A percentile compares a stretch with the other conserved stretches of the same genome.
These are phyloP conservation scores for Plasmopara viticola DNA, from an alignment of 352 stramenopile species.

Conservation along the genomic window DNA sequence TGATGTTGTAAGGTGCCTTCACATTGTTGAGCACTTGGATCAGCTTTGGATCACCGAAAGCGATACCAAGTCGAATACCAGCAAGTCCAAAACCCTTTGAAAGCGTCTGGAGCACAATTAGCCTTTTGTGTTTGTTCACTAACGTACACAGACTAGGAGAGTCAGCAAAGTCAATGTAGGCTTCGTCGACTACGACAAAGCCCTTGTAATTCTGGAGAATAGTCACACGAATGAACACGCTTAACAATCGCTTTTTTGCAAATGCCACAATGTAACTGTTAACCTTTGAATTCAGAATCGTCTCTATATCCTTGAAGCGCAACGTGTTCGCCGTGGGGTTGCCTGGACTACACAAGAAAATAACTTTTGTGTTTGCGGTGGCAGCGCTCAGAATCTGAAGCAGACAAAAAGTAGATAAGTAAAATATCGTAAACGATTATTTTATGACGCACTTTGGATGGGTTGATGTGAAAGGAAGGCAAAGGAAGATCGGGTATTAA, in stretches of 20 bases:
- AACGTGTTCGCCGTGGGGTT: slow-evolving; percentile 96
- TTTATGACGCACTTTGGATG: slow-evolving; percentile 34
- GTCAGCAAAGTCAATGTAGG: slow-evolving; percentile 96
- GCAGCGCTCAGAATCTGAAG: slow-evolving; percentile 82
- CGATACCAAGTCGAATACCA: slow-evolving; percentile 90
- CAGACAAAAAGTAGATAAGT: background rate
- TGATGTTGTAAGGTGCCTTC: slow-evolving; percentile 99
- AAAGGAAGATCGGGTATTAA: slow-evolving; percentile 50
- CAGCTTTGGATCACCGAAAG: slow-evolving; percentile 88
- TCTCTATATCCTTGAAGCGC: slow-evolving; percentile 86
- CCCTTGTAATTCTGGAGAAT: slow-evolving; percentile 67
- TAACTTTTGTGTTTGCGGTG: slow-evolving; percentile 91
- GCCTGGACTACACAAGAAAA: slow-evolving; percentile 96
- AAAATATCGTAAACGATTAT: too few relatives aligned
- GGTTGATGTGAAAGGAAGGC: slow-evolving; percentile 79
- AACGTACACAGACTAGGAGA: slow-evolving; percentile 75
- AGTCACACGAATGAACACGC: background rate
- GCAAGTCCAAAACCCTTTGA: slow-evolving; percentile 98
- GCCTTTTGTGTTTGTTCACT: slow-evolving; percentile 88
- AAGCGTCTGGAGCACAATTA: slow-evolving; percentile 97
- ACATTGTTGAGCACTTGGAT: slow-evolving; percentile 99
- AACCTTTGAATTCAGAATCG: slow-evolving; percentile 78
- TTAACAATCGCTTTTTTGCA: background rate
- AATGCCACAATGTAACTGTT: slow-evolving; percentile 1
- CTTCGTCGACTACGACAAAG: slow-evolving; percentile 98